phyloP scores from a whole-genome alignment of 805 yeast species.

The Sungouiozyma ichnusensis region DNA sequence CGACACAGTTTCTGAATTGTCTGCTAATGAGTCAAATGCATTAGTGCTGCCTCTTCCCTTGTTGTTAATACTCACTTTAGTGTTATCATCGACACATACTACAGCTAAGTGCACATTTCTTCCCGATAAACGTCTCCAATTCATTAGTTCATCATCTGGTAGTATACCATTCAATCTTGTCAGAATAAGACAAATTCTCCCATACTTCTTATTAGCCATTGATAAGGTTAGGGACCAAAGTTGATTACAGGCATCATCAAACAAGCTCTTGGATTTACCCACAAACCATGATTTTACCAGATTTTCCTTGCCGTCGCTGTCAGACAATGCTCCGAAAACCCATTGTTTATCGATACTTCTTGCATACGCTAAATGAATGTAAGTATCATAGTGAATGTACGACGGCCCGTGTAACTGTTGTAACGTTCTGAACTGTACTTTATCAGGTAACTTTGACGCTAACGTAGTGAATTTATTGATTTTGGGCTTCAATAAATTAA shows the following conservation, averaged over 20 bases:
- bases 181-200: constrained; percentile 49
- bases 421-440: constrained; percentile 35
- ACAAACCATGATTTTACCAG: constrained; percentile 56
- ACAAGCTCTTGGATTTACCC: constrained; percentile 28
- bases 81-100: constrained; percentile 52
- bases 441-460: constrained; percentile 34
- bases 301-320: constrained; percentile 61
- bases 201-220: constrained; percentile 35
- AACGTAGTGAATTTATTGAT: constrained; percentile 29
- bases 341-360: constrained; percentile 72
- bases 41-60: constrained; percentile 17
- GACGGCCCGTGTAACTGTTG: constrained; percentile 18
- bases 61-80: constrained; percentile 35
- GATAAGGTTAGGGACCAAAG: constrained; percentile 51
- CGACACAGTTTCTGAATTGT: constrained; percentile 8
- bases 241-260: constrained; percentile 52
- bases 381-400: constrained; percentile 43
- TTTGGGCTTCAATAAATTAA: constrained; percentile 39
- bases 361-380: constrained; percentile 77
- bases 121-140: constrained; percentile 65
- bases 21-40: constrained; percentile 4
- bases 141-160: constrained; percentile 72
- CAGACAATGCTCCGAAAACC: constrained; percentile 85
- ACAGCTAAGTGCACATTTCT: constrained; percentile 54
- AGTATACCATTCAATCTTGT: constrained; percentile 64